Evolutionary conservation across 2,329 filamentous ascomycete genomes (phyloP).

Genomic region (Colletotrichum destructivum): DNA sequence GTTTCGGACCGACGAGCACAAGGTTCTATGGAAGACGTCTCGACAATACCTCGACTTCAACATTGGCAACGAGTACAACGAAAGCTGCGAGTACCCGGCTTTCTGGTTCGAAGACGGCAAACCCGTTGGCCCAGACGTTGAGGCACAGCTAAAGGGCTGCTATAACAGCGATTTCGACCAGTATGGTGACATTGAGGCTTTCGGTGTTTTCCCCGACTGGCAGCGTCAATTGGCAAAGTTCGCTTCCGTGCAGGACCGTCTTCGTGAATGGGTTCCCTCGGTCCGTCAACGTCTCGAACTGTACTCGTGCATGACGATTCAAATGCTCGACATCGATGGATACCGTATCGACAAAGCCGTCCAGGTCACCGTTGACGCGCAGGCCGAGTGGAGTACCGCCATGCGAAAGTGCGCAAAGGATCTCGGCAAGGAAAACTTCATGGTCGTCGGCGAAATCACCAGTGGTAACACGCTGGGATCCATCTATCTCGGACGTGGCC

Average conservation of each 20-base stretch:
- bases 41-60: conserved; percentile 72
- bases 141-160: conserved; percentile 66
- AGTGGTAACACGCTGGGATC: conserved; percentile 73
- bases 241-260: conserved; percentile 76
- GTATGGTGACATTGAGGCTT: conserved; percentile 75
- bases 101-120: conserved; percentile 74
- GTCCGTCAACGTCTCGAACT: conserved; percentile 71
- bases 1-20: conserved; percentile 69
- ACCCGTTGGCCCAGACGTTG: conserved; percentile 62
- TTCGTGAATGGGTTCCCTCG: conserved; percentile 74
- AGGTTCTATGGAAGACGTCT: conserved; percentile 69
- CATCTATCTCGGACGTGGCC: conserved; percentile 74
- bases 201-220: conserved; percentile 75
- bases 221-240: conserved; percentile 76
- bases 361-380: conserved; percentile 73
- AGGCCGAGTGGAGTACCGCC: conserved; percentile 70
- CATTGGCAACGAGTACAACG: conserved; percentile 66
- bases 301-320: conserved; percentile 75
- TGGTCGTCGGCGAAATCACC: conserved; percentile 75
- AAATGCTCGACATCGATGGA: conserved; percentile 76
- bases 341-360: conserved; percentile 78
- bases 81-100: conserved; percentile 70
- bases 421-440: conserved; percentile 75
- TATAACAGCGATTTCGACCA: conserved; percentile 76
- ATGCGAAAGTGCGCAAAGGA: conserved; percentile 70